These are phyloP conservation scores for Penicillium sp. DNA, from an alignment of 2,329 filamentous ascomycete species.

Conservation along the genomic window DNA sequence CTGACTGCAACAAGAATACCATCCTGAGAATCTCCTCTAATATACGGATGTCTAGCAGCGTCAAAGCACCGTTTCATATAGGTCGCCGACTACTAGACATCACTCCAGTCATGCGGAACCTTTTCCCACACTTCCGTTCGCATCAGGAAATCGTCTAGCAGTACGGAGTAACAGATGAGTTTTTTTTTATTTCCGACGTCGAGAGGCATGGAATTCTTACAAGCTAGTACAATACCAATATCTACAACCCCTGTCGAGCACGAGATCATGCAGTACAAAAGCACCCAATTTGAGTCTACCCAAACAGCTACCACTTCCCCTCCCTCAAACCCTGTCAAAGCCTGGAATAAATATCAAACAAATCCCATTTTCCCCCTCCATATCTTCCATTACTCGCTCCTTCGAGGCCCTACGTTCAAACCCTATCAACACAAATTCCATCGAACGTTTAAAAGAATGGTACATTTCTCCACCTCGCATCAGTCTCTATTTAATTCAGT, in stretches of 20 bases:
- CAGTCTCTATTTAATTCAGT: conserved; percentile 2
- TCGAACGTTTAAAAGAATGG: not conserved
- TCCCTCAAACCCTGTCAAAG: no score
- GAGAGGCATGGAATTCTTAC: no score
- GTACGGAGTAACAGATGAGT: no score
- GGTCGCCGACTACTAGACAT: no score
- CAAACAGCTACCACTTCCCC: not conserved
- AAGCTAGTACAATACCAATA: not conserved
- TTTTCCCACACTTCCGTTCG: no score
- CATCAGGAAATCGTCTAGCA: no score
- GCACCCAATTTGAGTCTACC: not conserved
- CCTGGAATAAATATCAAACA: no score
- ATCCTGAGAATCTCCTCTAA: not conserved
- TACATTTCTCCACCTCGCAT: conserved; percentile 2
- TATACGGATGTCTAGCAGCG: not conserved
- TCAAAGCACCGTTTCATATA: no score
- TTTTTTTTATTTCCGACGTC: no score
- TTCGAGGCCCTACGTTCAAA: conserved; percentile 4
- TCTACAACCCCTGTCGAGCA: not conserved
- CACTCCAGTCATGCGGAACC: no score
- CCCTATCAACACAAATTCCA: not conserved
- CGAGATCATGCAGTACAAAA: not conserved
- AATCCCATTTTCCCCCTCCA: no score
- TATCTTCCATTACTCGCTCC: not conserved
- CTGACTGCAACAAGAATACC: not conserved